phyloP scores from a whole-genome alignment of 2,329 filamentous ascomycete species.

The Curvularia hawaiiensis region DNA sequence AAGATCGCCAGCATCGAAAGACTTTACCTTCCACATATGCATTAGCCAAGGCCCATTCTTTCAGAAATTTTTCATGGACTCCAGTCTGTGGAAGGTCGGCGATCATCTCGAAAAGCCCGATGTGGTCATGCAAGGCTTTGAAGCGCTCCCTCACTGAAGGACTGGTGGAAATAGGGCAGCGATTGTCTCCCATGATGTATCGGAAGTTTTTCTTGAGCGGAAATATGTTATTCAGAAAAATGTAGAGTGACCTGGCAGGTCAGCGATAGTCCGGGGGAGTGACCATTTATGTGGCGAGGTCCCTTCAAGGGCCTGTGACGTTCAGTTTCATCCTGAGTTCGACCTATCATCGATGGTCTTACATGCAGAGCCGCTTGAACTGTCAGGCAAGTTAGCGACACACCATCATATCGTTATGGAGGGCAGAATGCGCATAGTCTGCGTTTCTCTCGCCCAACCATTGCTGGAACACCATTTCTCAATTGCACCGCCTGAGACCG shows the following conservation, averaged over 20 bases:
- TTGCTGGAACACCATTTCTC: background rate
- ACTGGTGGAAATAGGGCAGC: background rate
- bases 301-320: background rate
- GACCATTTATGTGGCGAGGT: background rate
- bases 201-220: background rate
- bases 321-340: background rate
- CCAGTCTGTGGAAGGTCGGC: background rate
- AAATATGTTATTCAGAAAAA: background rate
- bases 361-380: conserved; percentile 4
- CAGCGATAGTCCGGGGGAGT: background rate
- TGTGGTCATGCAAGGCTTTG: background rate
- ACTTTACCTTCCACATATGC: background rate
- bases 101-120: background rate
- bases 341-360: background rate
- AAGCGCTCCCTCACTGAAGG: background rate
- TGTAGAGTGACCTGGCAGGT: background rate
- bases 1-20: background rate
- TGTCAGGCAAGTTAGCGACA: conserved; percentile 1
- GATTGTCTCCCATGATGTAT: background rate
- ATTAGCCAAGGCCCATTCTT: background rate
- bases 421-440: background rate
- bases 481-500: conserved; percentile 9
- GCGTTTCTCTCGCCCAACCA: background rate
- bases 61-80: background rate
- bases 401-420: background rate